Base-by-base conservation (phyloP, 192 early-diverging fungal genomes). In the Pilaira anomala region DNA sequence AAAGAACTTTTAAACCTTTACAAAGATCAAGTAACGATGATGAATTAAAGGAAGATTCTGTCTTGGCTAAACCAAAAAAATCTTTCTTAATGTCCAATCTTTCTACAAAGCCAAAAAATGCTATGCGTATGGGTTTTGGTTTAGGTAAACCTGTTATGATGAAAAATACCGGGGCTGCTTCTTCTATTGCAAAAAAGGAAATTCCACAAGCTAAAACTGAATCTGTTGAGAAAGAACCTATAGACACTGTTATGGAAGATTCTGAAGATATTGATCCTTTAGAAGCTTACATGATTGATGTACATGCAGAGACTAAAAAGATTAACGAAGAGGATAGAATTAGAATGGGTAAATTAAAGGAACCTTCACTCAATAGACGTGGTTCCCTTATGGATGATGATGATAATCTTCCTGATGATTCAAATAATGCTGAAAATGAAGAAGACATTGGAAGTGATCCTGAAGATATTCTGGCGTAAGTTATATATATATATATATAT, bases 251-350 rank as follows among this genome's bases (percentile, higher is more conserved):
- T 1, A 74, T 81, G 53, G 80, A 85, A 22, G 74, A 83, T 9
- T 64, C 70, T 3, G 68, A 81, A 22, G 90, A 87, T 8, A 67
- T 77, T 5, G 91, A 92, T 50, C 80, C 89, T 6, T 60, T 92
- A 16, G 96, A 98, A 55, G 90, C 88, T 22, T 98, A 82, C 67
- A 98, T 98, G 96, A 81, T 84, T 22, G 85, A 85, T 71, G 92
- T 97, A 5, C 84, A 72, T 25, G 78, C 85, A 1, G 87, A 93
- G 52, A 83, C 88, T n/a, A 75, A 82, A 25, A 78, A 87, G 53
- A 67, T 91, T 33, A 83, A 86, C 25, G 79, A 91, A 63, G 78
- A 86, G 45, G 84, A 88, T 55, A 63, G 65, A 18, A 72, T 73
- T 25, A 57, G 74, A 3, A 55, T 76, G 60, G 63, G 63, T 19